A percentile compares a stretch with the other conserved stretches of the same genome.
Evolutionary conservation across 148 eudicot species (phyloP).

Genomic region (Polygonum aviculare): DNA sequence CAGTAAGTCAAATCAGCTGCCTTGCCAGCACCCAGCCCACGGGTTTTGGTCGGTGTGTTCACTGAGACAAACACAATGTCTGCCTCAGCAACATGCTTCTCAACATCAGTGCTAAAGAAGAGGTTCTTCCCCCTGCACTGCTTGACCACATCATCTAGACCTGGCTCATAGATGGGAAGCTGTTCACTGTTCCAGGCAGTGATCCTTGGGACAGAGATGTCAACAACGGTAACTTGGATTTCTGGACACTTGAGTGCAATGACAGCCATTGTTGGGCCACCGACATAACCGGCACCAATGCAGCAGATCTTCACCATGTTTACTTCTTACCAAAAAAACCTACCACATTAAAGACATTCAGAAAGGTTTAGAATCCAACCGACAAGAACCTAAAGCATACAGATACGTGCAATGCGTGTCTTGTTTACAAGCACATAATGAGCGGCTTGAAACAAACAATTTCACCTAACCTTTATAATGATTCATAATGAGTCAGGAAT

Average conservation of each 20-base stretch:
- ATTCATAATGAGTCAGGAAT: background rate
- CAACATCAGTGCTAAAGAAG: conserved; percentile 26
- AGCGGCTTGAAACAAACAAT: background rate
- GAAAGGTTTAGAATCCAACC: background rate
- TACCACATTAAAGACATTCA: background rate
- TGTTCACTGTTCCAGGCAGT: conserved; percentile 24
- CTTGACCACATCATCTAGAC: conserved; percentile 22
- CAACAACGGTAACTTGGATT: conserved; percentile 19
- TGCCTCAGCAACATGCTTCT: conserved; percentile 20
- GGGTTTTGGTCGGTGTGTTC: conserved; percentile 21
- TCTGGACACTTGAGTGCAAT: conserved; percentile 22
- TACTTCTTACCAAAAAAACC: background rate
- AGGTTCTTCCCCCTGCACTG: conserved; percentile 24
- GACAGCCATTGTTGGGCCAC: conserved; percentile 26
- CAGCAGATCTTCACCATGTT: conserved; percentile 19
- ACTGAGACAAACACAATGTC: conserved; percentile 18
- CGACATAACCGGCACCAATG: conserved; percentile 26
- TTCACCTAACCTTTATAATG: background rate
- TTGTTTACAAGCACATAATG: background rate
- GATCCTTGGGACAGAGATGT: conserved; percentile 17
- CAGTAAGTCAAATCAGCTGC: conserved; percentile 24
- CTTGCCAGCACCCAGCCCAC: conserved; percentile 25
- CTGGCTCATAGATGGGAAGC: conserved; percentile 23
- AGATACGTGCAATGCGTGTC: background rate
- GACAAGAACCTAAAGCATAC: background rate